Evolutionary conservation across 2,329 filamentous ascomycete genomes (phyloP).

Genomic region (Fusarium sp.): DNA sequence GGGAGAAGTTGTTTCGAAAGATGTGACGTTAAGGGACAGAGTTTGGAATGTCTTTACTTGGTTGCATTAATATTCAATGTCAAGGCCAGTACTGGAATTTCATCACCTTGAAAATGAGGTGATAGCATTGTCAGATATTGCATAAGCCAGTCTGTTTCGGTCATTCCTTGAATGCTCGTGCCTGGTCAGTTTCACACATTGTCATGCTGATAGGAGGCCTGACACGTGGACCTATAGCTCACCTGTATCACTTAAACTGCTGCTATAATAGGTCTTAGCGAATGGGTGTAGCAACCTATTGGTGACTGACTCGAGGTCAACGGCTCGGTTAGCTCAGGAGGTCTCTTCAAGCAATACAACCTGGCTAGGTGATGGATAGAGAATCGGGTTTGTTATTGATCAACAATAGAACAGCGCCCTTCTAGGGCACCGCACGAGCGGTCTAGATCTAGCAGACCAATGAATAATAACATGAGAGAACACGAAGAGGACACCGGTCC

Average conservation of each 20-base stretch:
- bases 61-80: neutral
- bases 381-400: conserved; percentile 14
- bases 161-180: neutral
- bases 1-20: neutral
- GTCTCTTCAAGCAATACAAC: neutral
- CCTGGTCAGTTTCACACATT: neutral
- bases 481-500: conserved; percentile 6
- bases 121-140: neutral
- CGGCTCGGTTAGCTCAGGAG: neutral
- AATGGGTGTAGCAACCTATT: neutral
- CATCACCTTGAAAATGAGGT: neutral
- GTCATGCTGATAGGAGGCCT: neutral
- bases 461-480: conserved; percentile 10
- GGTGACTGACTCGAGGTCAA: neutral
- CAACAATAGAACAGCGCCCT: conserved; percentile 6
- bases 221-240: neutral
- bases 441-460: conserved; percentile 12
- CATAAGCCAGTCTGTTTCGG: neutral
- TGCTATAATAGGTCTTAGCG: neutral
- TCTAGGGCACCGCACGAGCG: conserved; percentile 12
- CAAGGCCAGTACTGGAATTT: neutral
- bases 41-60: neutral
- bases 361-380: neutral
- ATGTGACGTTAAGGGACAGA: neutral
- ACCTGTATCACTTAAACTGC: neutral